phyloP scores from a whole-genome alignment of 495 filamentous ascomycete genomes.

The Annulohypoxylon stygium region DNA sequence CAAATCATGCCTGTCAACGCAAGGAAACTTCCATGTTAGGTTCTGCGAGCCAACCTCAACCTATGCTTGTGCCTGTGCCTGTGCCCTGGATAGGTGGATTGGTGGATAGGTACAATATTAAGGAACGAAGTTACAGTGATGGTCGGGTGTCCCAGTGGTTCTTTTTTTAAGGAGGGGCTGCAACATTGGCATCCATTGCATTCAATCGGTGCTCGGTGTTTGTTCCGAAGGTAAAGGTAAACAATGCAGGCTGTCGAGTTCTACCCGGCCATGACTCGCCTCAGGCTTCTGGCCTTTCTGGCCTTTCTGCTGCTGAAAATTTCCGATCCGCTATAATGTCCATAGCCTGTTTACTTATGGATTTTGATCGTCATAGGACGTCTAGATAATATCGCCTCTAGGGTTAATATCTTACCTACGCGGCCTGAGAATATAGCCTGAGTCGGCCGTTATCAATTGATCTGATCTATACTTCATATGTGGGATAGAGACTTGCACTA shows the following conservation, averaged over 20 bases:
- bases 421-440: slow-evolving; percentile 33
- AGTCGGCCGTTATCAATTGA: slow-evolving; percentile 24
- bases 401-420: slow-evolving; percentile 29
- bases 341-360: slow-evolving; percentile 34
- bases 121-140: slow-evolving; percentile 3
- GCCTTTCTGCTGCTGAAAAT: slow-evolving; percentile 12
- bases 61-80: too few species aligned
- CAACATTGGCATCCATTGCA: slow-evolving; percentile 4
- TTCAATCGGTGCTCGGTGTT: slow-evolving; percentile 33
- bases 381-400: slow-evolving; percentile 16
- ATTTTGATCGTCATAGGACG: slow-evolving; percentile 18
- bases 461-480: not conserved
- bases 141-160: slow-evolving; percentile 3
- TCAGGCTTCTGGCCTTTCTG: not conserved
- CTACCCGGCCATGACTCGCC: slow-evolving; percentile 36
- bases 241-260: not conserved
- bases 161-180: not conserved
- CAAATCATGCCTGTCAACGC: slow-evolving; percentile 37
- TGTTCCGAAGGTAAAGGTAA: slow-evolving; percentile 28
- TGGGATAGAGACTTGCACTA: slow-evolving; percentile 6
- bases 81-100: too few species aligned
- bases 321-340: slow-evolving; percentile 19
- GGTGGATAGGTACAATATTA: slow-evolving; percentile 4
- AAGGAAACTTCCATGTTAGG: slow-evolving; percentile 18
- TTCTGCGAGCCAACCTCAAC: slow-evolving; percentile 4